Conservation (phyloP, 2,329 filamentous ascomycete species). For the Scleromitrula shiraiana region DNA sequence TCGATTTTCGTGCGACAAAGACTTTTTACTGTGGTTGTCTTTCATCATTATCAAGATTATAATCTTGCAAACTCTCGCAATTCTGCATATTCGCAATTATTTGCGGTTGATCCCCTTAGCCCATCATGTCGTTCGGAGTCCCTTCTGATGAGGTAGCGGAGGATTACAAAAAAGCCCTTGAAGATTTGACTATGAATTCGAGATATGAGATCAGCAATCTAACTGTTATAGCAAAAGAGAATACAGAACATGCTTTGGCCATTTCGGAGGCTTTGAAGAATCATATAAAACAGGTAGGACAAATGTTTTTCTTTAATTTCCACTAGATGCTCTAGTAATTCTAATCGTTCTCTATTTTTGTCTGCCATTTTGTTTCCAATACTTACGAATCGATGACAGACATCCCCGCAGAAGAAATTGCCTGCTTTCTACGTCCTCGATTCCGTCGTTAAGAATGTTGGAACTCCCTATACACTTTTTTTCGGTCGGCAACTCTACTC, state of each 20-base stretch:
- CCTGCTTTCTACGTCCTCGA: slow-evolving; percentile 97
- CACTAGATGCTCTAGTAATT: slow-evolving; percentile 15
- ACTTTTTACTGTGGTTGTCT: slow-evolving; percentile 21
- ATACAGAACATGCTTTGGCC: slow-evolving; percentile 87
- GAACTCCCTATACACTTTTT: slow-evolving; percentile 93
- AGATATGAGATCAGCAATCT: slow-evolving; percentile 95
- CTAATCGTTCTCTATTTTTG: slow-evolving; percentile 12
- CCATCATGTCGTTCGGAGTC: slow-evolving; percentile 54
- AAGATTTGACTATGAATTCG: slow-evolving; percentile 85
- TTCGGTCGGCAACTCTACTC: slow-evolving; percentile 85
- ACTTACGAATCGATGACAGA: slow-evolving; percentile 44
- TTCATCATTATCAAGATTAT: slow-evolving; percentile 15
- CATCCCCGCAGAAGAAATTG: slow-evolving; percentile 78
- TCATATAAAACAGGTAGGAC: slow-evolving; percentile 87
- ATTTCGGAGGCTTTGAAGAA: slow-evolving; percentile 87
- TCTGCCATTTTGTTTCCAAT: slow-evolving; percentile 20
- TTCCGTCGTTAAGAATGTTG: slow-evolving; percentile 97
- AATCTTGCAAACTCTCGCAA: slow-evolving; percentile 9
- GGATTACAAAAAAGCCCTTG: slow-evolving; percentile 88
- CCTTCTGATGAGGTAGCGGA: slow-evolving; percentile 77
- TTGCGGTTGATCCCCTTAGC: slow-evolving; percentile 23
- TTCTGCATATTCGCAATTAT: slow-evolving; percentile 18
- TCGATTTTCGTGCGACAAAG: slow-evolving; percentile 21
- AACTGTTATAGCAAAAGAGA: slow-evolving; percentile 95
- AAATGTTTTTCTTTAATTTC: slow-evolving; percentile 23